Conservation (phyloP, 805 yeast genomes). For the Wickerhamomyces bovis region DNA sequence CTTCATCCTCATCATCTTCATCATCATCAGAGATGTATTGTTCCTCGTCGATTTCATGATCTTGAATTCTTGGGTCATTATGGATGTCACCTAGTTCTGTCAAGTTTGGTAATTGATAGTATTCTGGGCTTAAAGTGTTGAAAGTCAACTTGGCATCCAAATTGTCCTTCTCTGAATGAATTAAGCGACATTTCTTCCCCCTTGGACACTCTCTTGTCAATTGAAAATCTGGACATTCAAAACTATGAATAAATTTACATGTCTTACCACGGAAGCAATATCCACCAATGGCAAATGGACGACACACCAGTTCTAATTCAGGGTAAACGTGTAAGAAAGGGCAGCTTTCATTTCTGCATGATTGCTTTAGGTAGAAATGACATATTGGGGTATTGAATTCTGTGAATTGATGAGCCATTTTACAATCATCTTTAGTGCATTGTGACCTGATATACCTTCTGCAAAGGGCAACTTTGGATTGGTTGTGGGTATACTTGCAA, state of each 20-base stretch:
- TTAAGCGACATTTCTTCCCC: constrained; percentile 44
- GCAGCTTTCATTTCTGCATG: constrained; percentile 45
- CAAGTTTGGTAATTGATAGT: constrained; percentile 19
- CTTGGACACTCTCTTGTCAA: constrained; percentile 54
- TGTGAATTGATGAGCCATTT: constrained; percentile 48
- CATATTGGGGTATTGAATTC: constrained; percentile 62
- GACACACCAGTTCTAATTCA: constrained; percentile 43
- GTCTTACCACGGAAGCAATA: constrained; percentile 56
- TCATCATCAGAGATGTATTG: constrained; percentile 14
- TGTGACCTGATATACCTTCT: constrained; percentile 37
- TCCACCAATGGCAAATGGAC: constrained; percentile 63
- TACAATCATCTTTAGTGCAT: constrained; percentile 45
- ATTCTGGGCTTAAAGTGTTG: constrained; percentile 14
- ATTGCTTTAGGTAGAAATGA: constrained; percentile 39
- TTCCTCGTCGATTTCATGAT: constrained; percentile 17
- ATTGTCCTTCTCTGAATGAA: constrained; percentile 36
- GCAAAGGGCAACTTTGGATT: constrained; percentile 49
- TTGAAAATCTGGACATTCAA: constrained; percentile 67
- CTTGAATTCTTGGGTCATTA: constrained; percentile 19
- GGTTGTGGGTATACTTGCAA: constrained; percentile 52
- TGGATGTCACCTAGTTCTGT: constrained; percentile 12
- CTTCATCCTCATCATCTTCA: constrained; percentile 26
- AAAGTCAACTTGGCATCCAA: constrained; percentile 20
- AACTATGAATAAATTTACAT: constrained; percentile 53
- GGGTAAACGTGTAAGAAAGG: constrained; percentile 44